Percentiles rank a stretch among this genome's conserved stretches.
These are phyloP conservation scores for Casuarina glauca DNA, from an alignment of 306 rosid genomes.

Conservation along the genomic window DNA sequence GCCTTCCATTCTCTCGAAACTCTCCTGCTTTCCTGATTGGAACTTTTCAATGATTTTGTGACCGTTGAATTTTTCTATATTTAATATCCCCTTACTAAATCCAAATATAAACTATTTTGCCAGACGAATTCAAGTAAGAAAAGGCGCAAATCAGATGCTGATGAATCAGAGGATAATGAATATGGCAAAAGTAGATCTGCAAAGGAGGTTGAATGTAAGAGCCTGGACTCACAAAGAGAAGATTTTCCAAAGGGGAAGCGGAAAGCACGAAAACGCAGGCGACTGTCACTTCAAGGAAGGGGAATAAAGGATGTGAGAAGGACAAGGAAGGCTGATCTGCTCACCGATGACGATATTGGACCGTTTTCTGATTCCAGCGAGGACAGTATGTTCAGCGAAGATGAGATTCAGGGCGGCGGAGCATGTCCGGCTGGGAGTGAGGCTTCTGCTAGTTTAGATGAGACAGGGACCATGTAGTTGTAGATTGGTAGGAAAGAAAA, in stretches of 20 bases:
- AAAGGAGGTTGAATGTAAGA: constrained; percentile 66
- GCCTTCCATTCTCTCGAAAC: background rate
- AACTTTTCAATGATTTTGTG: constrained; percentile 7
- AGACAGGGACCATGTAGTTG: constrained; percentile 51
- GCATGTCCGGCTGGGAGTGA: constrained; percentile 57
- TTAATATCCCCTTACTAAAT: constrained; percentile 17
- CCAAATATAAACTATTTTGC: constrained; percentile 23
- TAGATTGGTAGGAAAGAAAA: background rate
- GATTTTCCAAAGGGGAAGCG: constrained; percentile 96
- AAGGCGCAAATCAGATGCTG: constrained; percentile 80
- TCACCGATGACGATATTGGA: constrained; percentile 62
- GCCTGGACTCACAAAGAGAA: constrained; percentile 76
- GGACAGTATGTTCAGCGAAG: constrained; percentile 77
- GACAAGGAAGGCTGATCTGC: constrained; percentile 54
- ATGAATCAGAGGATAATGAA: constrained; percentile 88
- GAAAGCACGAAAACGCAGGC: constrained; percentile 87
- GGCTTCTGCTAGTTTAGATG: constrained; percentile 69
- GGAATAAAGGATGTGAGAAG: constrained; percentile 80
- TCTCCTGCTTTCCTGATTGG: constrained; percentile 8
- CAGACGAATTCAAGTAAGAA: constrained; percentile 89
- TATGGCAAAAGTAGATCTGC: constrained; percentile 53
- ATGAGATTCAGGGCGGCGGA: constrained; percentile 63
- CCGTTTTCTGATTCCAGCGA: constrained; percentile 76
- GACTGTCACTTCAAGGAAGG: constrained; percentile 88
- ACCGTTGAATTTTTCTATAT: constrained; percentile 11